phyloP scores from a whole-genome alignment of 2,329 filamentous ascomycete genomes.

The Paecilomyces sp. region DNA sequence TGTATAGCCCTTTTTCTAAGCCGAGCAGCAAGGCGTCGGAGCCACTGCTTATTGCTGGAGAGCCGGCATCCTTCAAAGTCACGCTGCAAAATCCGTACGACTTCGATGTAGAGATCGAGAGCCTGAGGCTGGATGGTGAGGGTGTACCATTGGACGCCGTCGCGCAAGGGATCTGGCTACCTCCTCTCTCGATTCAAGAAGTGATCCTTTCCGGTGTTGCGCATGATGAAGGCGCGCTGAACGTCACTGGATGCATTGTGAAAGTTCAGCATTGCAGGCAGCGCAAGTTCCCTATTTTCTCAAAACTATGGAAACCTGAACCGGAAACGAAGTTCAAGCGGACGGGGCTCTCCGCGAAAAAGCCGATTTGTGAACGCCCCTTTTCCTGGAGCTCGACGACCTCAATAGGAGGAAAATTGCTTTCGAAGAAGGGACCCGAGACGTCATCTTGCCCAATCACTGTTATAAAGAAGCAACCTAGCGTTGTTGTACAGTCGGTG shows the following conservation, averaged over 20 bases:
- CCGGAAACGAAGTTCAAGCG: conserved; percentile 68
- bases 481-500: conserved; percentile 66
- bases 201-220: conserved; percentile 65
- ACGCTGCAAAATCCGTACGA: conserved; percentile 93
- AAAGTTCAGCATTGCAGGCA: conserved; percentile 76
- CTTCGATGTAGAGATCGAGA: conserved; percentile 83
- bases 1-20: conserved; percentile 90
- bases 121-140: conserved; percentile 65
- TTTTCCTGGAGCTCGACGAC: conserved; percentile 37
- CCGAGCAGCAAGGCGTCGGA: conserved; percentile 52
- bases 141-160: conserved; percentile 65
- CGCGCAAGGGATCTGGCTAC: conserved; percentile 60
- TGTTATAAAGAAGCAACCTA: conserved; percentile 73
- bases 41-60: conserved; percentile 68
- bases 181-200: conserved; percentile 75
- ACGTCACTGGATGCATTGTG: conserved; percentile 69
- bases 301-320: conserved; percentile 65
- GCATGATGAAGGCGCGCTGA: conserved; percentile 58
- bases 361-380: conserved; percentile 40
- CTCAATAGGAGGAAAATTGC: conserved; percentile 26
- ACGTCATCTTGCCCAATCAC: conserved; percentile 48
- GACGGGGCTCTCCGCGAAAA: conserved; percentile 58
- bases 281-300: conserved; percentile 77
- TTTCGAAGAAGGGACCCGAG: conserved; percentile 26
- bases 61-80: conserved; percentile 69